Conservation (phyloP, 805 yeast genomes). For the Starmerella apis region DNA sequence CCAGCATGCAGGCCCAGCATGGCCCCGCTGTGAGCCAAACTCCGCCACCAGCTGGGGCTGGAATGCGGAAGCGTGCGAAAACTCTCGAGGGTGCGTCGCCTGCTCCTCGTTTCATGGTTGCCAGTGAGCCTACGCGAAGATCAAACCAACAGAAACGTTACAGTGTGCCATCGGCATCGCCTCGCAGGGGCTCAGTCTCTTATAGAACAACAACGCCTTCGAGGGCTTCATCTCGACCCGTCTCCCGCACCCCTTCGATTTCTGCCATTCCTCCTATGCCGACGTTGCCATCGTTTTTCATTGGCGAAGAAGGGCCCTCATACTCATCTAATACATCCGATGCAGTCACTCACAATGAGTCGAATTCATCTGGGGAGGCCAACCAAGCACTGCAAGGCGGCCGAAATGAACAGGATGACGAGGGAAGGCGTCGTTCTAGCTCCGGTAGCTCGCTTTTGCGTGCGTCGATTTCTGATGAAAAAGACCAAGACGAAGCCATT, state of each 20-base stretch:
- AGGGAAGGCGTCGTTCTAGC: no score
- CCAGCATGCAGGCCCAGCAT: slow-evolving; percentile 34
- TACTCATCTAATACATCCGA: not conserved
- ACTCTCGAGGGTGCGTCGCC: slow-evolving; percentile 23
- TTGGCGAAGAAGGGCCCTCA: not conserved
- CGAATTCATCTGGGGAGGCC: no score
- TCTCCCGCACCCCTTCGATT: not conserved
- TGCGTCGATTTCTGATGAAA: not conserved
- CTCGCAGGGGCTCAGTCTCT: not conserved
- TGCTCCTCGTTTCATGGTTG: slow-evolving; percentile 16
- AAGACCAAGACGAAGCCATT: slow-evolving; percentile 6
- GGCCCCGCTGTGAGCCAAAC: slow-evolving; percentile 4
- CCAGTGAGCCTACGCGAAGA: slow-evolving; percentile 7
- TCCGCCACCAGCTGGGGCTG: not conserved
- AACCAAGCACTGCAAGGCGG: no score
- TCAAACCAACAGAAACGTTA: slow-evolving; percentile 4
- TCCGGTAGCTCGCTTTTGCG: not conserved
- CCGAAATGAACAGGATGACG: no score
- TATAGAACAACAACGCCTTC: not conserved
- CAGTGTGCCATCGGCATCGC: slow-evolving; percentile 4
- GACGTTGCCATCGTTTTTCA: not conserved
- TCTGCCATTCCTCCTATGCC: slow-evolving; percentile 5
- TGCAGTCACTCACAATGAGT: not conserved
- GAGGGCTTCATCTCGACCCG: not conserved
- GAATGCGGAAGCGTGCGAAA: slow-evolving; percentile 21